A percentile compares a stretch with the other conserved stretches of the same genome.
Conservation (phyloP, 495 filamentous ascomycete genomes). For the Chaetomium cochliodes region DNA sequence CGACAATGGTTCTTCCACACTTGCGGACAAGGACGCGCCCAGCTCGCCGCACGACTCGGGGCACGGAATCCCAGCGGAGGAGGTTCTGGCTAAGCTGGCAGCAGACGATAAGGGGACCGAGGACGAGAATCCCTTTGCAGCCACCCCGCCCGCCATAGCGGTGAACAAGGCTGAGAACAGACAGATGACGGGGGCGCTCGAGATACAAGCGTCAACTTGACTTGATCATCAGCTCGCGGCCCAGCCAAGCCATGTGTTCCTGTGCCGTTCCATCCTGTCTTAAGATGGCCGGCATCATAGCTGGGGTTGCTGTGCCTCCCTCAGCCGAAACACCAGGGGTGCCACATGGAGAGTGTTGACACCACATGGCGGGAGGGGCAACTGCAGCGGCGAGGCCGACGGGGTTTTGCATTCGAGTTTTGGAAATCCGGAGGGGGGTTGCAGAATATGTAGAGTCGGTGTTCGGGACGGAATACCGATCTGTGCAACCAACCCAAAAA, state of each 20-base stretch:
- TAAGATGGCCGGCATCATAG: neutral
- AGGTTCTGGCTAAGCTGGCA: neutral
- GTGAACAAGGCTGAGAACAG: conserved; percentile 19
- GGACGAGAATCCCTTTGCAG: conserved; percentile 18
- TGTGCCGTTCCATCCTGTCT: neutral
- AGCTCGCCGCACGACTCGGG: neutral
- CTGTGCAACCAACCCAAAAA: too few species aligned
- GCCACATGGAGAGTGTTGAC: neutral
- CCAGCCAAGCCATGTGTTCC: too few species aligned
- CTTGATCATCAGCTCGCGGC: neutral
- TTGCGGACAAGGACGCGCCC: neutral
- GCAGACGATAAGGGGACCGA: neutral
- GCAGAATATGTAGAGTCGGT: too few species aligned
- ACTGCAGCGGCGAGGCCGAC: neutral
- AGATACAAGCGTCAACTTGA: neutral
- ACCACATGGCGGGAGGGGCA: too few species aligned
- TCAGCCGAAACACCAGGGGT: neutral
- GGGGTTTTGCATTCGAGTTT: neutral
- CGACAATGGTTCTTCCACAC: neutral
- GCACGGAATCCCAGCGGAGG: neutral
- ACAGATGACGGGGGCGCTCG: neutral
- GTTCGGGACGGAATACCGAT: neutral
- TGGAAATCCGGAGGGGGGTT: neutral
- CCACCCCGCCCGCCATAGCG: neutral
- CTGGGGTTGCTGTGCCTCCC: neutral